Conservation (phyloP, 306 rosid species). For the Glycine tomentella region DNA sequence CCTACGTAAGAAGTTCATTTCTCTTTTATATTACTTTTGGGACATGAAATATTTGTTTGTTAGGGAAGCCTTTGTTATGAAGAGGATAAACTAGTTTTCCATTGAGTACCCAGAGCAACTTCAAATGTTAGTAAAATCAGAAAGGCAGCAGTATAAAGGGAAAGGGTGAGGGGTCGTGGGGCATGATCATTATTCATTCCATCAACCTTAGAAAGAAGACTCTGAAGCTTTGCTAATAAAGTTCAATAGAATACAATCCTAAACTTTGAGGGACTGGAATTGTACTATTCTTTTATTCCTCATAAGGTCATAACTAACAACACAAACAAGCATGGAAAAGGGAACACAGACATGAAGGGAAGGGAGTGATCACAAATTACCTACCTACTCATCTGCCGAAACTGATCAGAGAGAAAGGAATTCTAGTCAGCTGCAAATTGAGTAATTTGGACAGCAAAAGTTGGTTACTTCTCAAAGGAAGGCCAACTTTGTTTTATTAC, state of each 20-base stretch:
- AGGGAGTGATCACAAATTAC: conserved; percentile 41
- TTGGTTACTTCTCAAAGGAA: conserved; percentile 50
- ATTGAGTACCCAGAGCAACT: conserved; percentile 26
- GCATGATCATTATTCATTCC: background rate
- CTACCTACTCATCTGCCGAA: conserved; percentile 55
- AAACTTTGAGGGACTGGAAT: conserved; percentile 32
- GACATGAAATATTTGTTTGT: background rate
- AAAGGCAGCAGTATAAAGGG: conserved; percentile 18
- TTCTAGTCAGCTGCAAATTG: conserved; percentile 52
- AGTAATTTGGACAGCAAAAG: conserved; percentile 44
- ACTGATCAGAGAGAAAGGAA: conserved; percentile 43
- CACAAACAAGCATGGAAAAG: conserved; percentile 47
- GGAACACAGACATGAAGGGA: conserved; percentile 33
- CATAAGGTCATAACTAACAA: conserved; percentile 39
- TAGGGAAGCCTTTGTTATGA: background rate
- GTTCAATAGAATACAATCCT: conserved; percentile 23
- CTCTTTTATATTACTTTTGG: background rate
- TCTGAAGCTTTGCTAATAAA: conserved; percentile 23
- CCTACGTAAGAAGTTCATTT: background rate
- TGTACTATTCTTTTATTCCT: conserved; percentile 28
- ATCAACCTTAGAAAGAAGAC: background rate
- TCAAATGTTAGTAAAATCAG: conserved; percentile 24
- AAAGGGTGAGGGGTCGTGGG: background rate
- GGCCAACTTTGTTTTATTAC: conserved; percentile 51
- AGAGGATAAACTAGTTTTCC: background rate